Evolutionary conservation across 2,329 filamentous ascomycete genomes (phyloP).

Genomic region (Claviceps arundinis): DNA sequence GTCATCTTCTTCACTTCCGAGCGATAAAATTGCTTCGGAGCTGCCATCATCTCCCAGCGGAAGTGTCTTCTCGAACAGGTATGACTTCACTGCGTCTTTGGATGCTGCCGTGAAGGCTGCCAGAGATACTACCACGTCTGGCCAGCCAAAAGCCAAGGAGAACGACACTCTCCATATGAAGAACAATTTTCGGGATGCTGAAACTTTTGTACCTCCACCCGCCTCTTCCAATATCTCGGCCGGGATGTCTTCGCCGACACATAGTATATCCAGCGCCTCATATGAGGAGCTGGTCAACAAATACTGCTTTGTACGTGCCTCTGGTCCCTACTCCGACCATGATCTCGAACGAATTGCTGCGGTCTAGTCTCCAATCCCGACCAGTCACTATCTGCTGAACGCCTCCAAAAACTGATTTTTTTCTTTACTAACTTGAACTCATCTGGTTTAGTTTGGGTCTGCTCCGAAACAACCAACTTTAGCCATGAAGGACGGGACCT

Average conservation of each 20-base stretch:
- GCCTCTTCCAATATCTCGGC: slow-evolving; percentile 6
- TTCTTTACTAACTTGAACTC: slow-evolving; percentile 25
- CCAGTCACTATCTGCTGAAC: background rate
- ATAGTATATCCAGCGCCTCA: slow-evolving; percentile 62
- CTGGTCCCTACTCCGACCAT: slow-evolving; percentile 19
- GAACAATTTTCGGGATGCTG: slow-evolving; percentile 23
- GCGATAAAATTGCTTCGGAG: slow-evolving; percentile 42
- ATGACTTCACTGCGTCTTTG: slow-evolving; percentile 91
- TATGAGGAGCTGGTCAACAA: slow-evolving; percentile 97
- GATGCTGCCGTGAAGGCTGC: slow-evolving; percentile 67
- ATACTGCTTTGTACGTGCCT: slow-evolving; percentile 97
- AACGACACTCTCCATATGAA: slow-evolving; percentile 48
- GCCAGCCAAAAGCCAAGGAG: slow-evolving; percentile 24
- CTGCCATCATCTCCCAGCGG: slow-evolving; percentile 43
- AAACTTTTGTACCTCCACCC: slow-evolving; percentile 4
- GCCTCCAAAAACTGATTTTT: background rate
- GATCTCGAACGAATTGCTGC: slow-evolving; percentile 10
- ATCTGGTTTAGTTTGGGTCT: slow-evolving; percentile 41
- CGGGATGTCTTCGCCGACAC: slow-evolving; percentile 13
- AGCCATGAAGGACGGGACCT: slow-evolving; percentile 33
- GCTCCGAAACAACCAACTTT: slow-evolving; percentile 36
- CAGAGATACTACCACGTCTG: slow-evolving; percentile 40
- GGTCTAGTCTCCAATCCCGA: slow-evolving; percentile 3
- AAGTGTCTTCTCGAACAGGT: slow-evolving; percentile 79
- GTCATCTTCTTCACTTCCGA: slow-evolving; percentile 48